Base-by-base conservation (phyloP, 2,329 filamentous ascomycete species). In the Beauveria sp. region DNA sequence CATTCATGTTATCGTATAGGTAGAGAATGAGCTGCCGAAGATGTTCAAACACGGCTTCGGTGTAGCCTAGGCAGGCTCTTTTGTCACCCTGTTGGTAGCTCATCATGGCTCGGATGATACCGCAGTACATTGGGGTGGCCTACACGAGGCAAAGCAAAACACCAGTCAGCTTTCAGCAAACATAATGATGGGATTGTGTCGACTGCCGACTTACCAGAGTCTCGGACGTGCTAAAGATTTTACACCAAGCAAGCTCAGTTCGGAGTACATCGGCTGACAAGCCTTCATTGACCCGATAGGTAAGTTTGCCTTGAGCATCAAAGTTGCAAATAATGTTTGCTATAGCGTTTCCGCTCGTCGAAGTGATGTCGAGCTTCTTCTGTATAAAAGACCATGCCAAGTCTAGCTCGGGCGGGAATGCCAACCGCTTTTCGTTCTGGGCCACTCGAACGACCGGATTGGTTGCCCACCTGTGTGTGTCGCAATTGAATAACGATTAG, bases 71-170 rank as follows among this genome's bases (percentile, higher is more conserved):
- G 2, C 44, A 20, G 28, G 55, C 20, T 7, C 5, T 41, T 18
- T 57, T 57, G 55, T 57, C 44, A 41, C 55, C 55, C 12, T 26
- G 44, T 12, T 48, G 20, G 55, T 57, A 57, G 55, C 55, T 50
- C 10, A 57, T 48, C 20, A 57, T 57, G 28, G 55, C 55, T 4
- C 20, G 43, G n/a, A 57, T 57, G 14, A 57, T 57, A 9, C 44
- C 26, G 55, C 55, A 57, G 44, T 57, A 57, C 55, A 57, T 57
- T 8, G 55, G 55, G 7, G 55, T 41, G 2, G 55, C 30, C 55
- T 57, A 10, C 3, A 46, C 14, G 5, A 20, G 24, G 5, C 7
- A 30, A n/a, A 10, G 22, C 26, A 12, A 26, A 22, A 24, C 12
- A 6, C 34, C 12, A 37, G 34, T 37, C 12, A 37, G 34, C 1